Evolutionary conservation across 2,329 filamentous ascomycete species (phyloP).

Genomic region (Pseudocercospora eumusae): DNA sequence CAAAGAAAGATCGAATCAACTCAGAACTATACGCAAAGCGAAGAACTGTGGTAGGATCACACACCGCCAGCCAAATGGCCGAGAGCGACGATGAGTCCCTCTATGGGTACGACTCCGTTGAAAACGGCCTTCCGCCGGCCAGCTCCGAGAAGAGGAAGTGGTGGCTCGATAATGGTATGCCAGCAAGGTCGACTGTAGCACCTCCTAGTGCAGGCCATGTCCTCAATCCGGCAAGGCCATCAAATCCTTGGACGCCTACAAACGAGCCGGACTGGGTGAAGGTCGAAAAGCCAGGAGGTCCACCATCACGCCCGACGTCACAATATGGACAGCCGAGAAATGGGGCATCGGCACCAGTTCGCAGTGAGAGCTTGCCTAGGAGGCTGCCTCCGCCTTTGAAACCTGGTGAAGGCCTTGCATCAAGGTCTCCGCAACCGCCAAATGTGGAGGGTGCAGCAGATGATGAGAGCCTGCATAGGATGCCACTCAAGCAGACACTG

Average conservation of each 20-base stretch:
- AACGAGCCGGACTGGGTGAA: constrained; percentile 83
- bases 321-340: constrained; percentile 12
- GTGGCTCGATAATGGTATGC: constrained; percentile 67
- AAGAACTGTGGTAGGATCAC: constrained; percentile 65
- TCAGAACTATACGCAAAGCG: constrained; percentile 71
- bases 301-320: constrained; percentile 28
- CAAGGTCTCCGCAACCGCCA: constrained; percentile 5
- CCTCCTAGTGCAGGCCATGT: constrained; percentile 64
- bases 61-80: constrained; percentile 59
- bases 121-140: constrained; percentile 69
- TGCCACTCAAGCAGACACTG: constrained; percentile 31
- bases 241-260: constrained; percentile 77
- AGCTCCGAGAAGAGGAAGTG: constrained; percentile 64
- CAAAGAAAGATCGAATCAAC: constrained; percentile 69
- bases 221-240: constrained; percentile 71
- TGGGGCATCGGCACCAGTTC: not conserved
- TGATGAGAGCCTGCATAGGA: constrained; percentile 16
- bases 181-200: constrained; percentile 70
- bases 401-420: constrained; percentile 6
- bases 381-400: constrained; percentile 25
- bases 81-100: constrained; percentile 77
- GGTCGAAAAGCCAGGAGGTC: constrained; percentile 39
- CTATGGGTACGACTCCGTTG: constrained; percentile 77
- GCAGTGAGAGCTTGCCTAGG: constrained; percentile 19
- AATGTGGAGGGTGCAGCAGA: constrained; percentile 15